phyloP scores from a whole-genome alignment of 2,329 filamentous ascomycete genomes.

The Thelonectria rubi region DNA sequence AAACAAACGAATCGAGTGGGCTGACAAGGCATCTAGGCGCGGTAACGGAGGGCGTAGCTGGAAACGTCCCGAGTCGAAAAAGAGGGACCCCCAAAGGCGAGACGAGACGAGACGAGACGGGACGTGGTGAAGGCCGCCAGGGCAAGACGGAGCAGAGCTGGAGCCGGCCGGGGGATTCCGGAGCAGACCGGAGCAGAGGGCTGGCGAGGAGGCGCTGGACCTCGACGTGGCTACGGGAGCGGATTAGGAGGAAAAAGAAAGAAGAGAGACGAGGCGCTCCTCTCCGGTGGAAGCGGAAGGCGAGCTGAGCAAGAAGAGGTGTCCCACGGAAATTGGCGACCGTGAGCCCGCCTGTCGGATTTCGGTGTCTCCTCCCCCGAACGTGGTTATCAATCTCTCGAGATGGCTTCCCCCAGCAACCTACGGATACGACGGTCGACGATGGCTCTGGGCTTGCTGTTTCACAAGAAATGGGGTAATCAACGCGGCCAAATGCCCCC shows the following conservation, averaged over 20 bases:
- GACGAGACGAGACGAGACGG: slow-evolving; percentile 4
- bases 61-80: slow-evolving; percentile 23
- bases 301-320: neutral
- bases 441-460: slow-evolving; percentile 3
- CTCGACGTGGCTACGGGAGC: no score
- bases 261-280: neutral
- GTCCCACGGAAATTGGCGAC: slow-evolving; percentile 2
- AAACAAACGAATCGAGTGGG: slow-evolving; percentile 24
- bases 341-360: neutral
- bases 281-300: slow-evolving; percentile 10
- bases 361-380: slow-evolving; percentile 11
- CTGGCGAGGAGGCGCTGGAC: slow-evolving; percentile 11
- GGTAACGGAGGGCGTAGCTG: slow-evolving; percentile 27
- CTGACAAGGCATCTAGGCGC: slow-evolving; percentile 23
- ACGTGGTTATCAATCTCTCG: slow-evolving; percentile 5
- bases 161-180: slow-evolving; percentile 26
- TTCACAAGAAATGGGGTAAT: slow-evolving; percentile 3
- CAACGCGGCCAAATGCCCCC: neutral
- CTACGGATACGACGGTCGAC: neutral
- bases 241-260: slow-evolving; percentile 19
- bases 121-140: slow-evolving; percentile 27
- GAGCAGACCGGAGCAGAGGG: slow-evolving; percentile 35
- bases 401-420: slow-evolving; percentile 5
- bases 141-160: slow-evolving; percentile 2
- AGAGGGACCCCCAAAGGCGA: slow-evolving; percentile 21